A percentile compares a stretch with the other conserved stretches of the same genome.
These are phyloP conservation scores for Lineolata rhizophorae DNA, from an alignment of 495 filamentous ascomycete species.

Conservation along the genomic window DNA sequence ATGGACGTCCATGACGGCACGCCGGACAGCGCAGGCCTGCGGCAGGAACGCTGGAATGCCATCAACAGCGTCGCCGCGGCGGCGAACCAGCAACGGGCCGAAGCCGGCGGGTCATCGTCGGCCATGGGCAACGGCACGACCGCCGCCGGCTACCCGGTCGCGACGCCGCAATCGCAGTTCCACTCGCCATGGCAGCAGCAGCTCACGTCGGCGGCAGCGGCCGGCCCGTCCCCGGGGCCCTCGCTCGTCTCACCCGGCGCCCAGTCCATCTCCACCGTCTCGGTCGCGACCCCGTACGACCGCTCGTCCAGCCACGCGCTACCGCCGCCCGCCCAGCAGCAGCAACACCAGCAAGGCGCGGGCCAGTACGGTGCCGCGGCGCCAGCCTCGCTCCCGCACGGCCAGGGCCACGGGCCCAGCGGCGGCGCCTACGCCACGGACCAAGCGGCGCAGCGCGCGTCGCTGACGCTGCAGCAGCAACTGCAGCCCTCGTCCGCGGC, in stretches of 20 bases:
- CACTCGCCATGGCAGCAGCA: background rate
- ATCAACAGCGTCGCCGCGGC: constrained; percentile 12
- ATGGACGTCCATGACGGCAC: constrained; percentile 7
- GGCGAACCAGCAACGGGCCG: constrained; percentile 2
- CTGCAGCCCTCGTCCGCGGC: background rate
- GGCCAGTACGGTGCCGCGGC: background rate
- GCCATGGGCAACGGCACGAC: constrained; percentile 2
- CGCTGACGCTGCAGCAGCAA: constrained; percentile 4
- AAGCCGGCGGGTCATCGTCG: too few relatives aligned
- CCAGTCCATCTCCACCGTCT: background rate
- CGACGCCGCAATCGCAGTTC: background rate
- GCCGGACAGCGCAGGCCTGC: constrained; percentile 5
- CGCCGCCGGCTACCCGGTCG: background rate
- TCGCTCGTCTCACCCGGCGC: too few relatives aligned
- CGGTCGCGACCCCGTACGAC: background rate
- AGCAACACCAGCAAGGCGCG: too few relatives aligned
- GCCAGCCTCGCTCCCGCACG: too few relatives aligned
- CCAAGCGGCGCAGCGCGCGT: constrained; percentile 3
- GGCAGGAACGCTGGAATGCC: constrained; percentile 13
- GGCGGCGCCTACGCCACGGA: constrained; percentile 1
- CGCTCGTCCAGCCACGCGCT: background rate
- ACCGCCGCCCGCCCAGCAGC: background rate
- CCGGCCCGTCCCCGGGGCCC: too few relatives aligned
- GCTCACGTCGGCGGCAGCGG: too few relatives aligned
- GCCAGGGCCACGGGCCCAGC: too few relatives aligned